A percentile compares a stretch with the other conserved stretches of the same genome.
Evolutionary conservation across 352 stramenopile species (phyloP).

Genomic region (Pythium monospermum): DNA sequence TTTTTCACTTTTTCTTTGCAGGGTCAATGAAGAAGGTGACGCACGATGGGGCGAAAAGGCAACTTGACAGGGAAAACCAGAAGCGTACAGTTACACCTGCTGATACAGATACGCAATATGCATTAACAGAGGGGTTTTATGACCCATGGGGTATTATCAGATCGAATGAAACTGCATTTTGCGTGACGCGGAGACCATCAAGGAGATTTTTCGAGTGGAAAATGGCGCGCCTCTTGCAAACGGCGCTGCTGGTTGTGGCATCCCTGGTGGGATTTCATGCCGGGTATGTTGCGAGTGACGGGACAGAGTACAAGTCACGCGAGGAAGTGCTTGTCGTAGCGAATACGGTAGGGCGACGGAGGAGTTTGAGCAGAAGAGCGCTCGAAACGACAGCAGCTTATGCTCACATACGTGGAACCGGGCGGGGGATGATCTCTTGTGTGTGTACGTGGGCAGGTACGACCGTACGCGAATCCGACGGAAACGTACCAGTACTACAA

Average conservation of each 20-base stretch:
- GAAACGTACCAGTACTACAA: constrained; percentile 99
- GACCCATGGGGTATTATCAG: neutral
- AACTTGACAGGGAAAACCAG: constrained; percentile 17
- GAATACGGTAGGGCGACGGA: constrained; percentile 45
- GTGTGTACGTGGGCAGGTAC: constrained; percentile 33
- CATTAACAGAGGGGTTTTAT: neutral
- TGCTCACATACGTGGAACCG: neutral
- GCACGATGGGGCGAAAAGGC: constrained; percentile 17
- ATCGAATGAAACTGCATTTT: no score
- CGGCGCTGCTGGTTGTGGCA: constrained; percentile 7
- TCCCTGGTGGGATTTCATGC: constrained; percentile 4
- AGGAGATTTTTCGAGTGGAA: neutral
- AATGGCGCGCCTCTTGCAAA: constrained; percentile 10
- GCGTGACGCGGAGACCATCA: no score
- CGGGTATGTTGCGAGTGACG: constrained; percentile 3
- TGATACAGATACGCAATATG: neutral
- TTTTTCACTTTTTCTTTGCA: neutral
- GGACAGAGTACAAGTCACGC: constrained; percentile 19
- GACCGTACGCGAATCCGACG: constrained; percentile 96
- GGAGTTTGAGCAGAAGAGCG: neutral
- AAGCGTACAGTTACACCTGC: neutral
- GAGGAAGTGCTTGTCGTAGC: constrained; percentile 68
- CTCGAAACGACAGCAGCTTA: neutral
- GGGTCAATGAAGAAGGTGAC: constrained; percentile 7
- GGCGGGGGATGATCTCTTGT: neutral